Conservation (phyloP, 2,329 filamentous ascomycete species). For the Alternaria sp. region DNA sequence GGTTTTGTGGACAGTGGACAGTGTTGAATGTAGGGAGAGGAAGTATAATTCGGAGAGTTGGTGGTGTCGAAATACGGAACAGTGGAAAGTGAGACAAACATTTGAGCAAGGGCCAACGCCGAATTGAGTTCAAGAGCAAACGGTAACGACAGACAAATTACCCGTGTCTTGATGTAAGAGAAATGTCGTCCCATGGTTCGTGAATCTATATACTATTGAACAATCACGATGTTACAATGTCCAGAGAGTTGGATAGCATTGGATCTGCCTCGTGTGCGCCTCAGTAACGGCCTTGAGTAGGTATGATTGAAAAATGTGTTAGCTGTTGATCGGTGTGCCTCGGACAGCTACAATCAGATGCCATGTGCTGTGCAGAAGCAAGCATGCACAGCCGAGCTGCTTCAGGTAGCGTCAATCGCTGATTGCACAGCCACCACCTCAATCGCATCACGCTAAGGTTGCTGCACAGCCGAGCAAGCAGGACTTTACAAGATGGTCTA, state of each 20-base stretch:
- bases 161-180: neutral
- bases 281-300: constrained; percentile 1
- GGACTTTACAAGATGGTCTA: neutral
- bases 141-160: constrained; percentile 5
- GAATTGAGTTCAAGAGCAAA: constrained; percentile 9
- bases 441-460: neutral
- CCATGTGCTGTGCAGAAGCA: neutral
- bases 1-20: constrained; percentile 11
- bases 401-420: neutral
- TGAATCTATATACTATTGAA: constrained; percentile 10
- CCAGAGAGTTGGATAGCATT: neutral
- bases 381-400: neutral
- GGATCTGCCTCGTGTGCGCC: constrained; percentile 12
- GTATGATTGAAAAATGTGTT: neutral
- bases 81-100: constrained; percentile 24
- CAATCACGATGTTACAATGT: neutral
- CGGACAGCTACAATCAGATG: neutral
- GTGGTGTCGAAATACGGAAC: constrained; percentile 7
- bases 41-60: constrained; percentile 9
- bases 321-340: neutral
- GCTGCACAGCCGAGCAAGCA: neutral
- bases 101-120: constrained; percentile 16
- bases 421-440: constrained; percentile 1
- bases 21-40: constrained; percentile 6
- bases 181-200: neutral